These are phyloP conservation scores for Perkinsus olseni DNA, from an alignment of 169 alveolate genomes.

Conservation along the genomic window DNA sequence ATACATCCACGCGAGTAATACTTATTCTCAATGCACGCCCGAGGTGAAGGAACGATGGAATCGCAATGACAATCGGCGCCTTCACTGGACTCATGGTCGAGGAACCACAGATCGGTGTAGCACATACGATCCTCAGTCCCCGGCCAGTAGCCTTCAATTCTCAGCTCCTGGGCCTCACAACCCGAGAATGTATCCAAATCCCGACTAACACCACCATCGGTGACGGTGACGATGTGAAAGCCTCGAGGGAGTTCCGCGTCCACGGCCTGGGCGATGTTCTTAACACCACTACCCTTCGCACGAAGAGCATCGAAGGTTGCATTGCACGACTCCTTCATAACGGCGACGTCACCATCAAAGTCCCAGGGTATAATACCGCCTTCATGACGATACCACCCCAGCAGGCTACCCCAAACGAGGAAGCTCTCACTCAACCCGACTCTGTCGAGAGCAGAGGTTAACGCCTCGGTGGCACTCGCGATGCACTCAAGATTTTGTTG, in stretches of 20 bases:
- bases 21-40: neutral
- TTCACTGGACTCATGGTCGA: neutral
- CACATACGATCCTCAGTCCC: too few relatives aligned
- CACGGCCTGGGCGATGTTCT: neutral
- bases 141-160: neutral
- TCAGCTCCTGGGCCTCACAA: neutral
- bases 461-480: neutral
- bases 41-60: neutral
- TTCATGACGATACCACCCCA: neutral
- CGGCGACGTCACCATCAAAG: neutral
- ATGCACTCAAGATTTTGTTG: too few relatives aligned
- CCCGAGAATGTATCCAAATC: neutral
- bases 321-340: neutral
- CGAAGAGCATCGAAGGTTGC: neutral
- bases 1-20: neutral
- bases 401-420: neutral
- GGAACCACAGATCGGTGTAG: neutral
- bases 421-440: neutral
- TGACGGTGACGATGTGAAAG: neutral
- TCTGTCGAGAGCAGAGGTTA: neutral
- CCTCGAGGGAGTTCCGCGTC: neutral
- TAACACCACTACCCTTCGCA: neutral
- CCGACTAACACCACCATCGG: neutral
- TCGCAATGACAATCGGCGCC: neutral
- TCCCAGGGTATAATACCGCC: neutral